phyloP scores from a whole-genome alignment of 768 basidiomycete genomes.

The Udeniomyces megalosporus region DNA sequence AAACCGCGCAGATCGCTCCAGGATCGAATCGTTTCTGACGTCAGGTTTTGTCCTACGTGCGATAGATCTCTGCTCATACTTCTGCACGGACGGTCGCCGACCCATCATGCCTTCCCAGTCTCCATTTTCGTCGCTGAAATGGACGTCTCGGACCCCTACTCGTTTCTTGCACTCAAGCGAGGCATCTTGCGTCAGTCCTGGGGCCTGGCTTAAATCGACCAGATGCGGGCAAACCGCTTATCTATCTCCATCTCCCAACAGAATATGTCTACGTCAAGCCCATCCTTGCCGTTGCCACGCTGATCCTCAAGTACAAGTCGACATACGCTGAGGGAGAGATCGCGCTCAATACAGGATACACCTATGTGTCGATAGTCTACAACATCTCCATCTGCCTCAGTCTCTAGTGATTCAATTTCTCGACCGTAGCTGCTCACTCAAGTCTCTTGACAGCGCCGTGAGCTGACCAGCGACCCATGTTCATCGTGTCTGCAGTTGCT shows the following conservation, averaged over 20 bases:
- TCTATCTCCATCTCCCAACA: constrained; percentile 25
- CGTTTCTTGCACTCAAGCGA: constrained; percentile 80
- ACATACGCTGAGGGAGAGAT: constrained; percentile 85
- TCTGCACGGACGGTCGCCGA: constrained; percentile 77
- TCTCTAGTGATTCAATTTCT: constrained; percentile 40
- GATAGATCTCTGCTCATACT: constrained; percentile 66
- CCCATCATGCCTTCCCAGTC: constrained; percentile 70
- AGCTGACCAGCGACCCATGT: not conserved
- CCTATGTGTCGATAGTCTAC: constrained; percentile 66
- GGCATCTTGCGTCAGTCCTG: constrained; percentile 68
- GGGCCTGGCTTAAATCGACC: not conserved
- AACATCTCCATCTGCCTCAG: constrained; percentile 31
- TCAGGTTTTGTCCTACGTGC: no score
- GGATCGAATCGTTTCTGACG: no score
- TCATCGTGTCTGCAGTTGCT: constrained; percentile 35
- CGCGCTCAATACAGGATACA: constrained; percentile 67
- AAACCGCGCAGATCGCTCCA: no score
- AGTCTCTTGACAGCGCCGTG: not conserved
- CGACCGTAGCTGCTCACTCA: no score
- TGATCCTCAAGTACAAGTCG: constrained; percentile 69
- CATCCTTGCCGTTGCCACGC: constrained; percentile 60
- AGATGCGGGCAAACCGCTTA: not conserved
- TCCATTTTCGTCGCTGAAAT: constrained; percentile 68
- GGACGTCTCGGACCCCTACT: constrained; percentile 88
- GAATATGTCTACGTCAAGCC: constrained; percentile 98